A percentile compares a stretch with the other conserved stretches of the same genome.
phyloP scores from a whole-genome alignment of 192 early-diverging fungal genomes.

The Paraglomus brasilianum region DNA sequence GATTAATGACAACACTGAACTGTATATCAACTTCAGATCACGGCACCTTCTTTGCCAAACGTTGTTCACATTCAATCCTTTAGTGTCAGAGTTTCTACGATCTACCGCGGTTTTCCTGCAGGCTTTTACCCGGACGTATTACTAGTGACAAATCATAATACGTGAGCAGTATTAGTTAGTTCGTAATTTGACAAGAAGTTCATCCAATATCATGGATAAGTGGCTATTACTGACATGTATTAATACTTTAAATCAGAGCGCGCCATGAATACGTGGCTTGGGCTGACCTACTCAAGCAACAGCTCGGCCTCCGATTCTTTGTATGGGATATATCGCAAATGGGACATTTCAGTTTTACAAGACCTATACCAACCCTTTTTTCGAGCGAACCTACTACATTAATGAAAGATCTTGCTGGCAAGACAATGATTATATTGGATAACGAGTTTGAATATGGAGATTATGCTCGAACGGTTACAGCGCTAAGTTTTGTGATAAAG shows the following conservation, averaged over 20 bases:
- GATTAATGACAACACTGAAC: slow-evolving; percentile 17
- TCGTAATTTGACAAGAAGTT: background rate
- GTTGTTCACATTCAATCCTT: slow-evolving; percentile 30
- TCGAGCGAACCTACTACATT: slow-evolving; percentile 28
- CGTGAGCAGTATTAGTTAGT: slow-evolving; percentile 6
- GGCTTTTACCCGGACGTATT: slow-evolving; percentile 23
- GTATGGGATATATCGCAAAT: slow-evolving; percentile 31
- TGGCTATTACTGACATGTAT: no score
- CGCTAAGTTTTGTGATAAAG: slow-evolving; percentile 21
- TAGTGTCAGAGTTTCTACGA: slow-evolving; percentile 24
- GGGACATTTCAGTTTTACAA: slow-evolving; percentile 22
- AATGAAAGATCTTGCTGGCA: slow-evolving; percentile 23
- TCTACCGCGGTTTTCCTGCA: slow-evolving; percentile 23
- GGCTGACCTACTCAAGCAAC: slow-evolving; percentile 13
- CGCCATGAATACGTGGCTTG: slow-evolving; percentile 26
- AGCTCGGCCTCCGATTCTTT: slow-evolving; percentile 19
- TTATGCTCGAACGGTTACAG: slow-evolving; percentile 14
- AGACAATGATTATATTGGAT: slow-evolving; percentile 27
- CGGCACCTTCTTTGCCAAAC: slow-evolving; percentile 19
- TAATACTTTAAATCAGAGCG: slow-evolving; percentile 9
- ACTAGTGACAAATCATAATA: slow-evolving; percentile 23
- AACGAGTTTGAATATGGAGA: slow-evolving; percentile 26
- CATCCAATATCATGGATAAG: no score
- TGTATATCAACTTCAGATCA: slow-evolving; percentile 12
- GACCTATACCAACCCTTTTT: slow-evolving; percentile 16